Evolutionary conservation across 306 rosid species (phyloP), one percentile per base, ranked within the genome.

Genomic region (Prunus campanulata): DNA sequence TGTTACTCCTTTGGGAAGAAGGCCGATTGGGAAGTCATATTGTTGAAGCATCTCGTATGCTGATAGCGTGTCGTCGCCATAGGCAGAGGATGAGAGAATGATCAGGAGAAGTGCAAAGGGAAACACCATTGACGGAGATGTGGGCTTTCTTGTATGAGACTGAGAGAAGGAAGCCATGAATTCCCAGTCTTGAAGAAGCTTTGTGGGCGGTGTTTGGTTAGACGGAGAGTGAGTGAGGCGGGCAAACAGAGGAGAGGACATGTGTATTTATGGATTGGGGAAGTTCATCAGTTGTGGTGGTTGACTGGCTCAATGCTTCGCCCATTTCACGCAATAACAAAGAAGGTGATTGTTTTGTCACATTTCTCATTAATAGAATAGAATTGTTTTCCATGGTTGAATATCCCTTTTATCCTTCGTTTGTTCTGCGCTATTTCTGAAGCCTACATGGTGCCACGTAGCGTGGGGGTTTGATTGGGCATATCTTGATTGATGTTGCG

Each of bases 11-110:
- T 42, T 62, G 2, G 96, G 96, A n/a, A 87, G 90, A 71, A 91
- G 79, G 48, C 96, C 93, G 27, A 62, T 68, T 14, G 96, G 96
- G 59, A 91, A 86, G 3, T 74, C 84, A 13, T 91, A 87, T 42
- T 86, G 83, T 59, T 54, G 50, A 2, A 91, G 87, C 68, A 86
- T 68, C n/a, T 87, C 85, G 70, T 91, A 89, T 1, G 89, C 92
- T 9, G 96, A 35, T 2, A 78, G 73, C 50, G 32, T 73, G 68
- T 30, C 72, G 18, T 72, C 65, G 1, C 70, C 47, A 8, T 47
- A 61, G 72, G 81, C 66, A 57, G 67, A 18, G 4, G 74, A 27
- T 48, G 81, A 42, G 14, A 72, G 30, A 30, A 78, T 56, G 56
- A 39, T 4, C 19, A 27, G 0, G 15, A 76, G 66, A 18, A 80